A percentile compares a stretch with the other conserved stretches of the same genome.
Evolutionary conservation across 345 rosid species (phyloP).

Genomic region (Brassica nigra): DNA sequence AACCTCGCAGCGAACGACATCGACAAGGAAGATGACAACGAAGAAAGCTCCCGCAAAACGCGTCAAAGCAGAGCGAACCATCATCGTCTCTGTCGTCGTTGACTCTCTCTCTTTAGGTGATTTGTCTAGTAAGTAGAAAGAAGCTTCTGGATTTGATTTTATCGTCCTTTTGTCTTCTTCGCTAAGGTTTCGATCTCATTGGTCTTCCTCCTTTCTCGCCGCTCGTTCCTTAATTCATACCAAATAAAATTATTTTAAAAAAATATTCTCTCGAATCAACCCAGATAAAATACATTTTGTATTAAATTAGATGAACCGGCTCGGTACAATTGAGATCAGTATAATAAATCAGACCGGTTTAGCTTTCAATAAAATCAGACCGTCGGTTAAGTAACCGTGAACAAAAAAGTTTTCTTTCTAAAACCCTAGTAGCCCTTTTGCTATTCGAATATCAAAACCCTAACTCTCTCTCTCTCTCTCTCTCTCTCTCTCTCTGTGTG

Average conservation of each 20-base stretch:
- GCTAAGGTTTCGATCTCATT: slow-evolving; percentile 34
- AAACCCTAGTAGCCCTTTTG: slow-evolving; percentile 32
- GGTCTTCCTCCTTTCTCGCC: slow-evolving; percentile 31
- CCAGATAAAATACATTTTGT: background rate
- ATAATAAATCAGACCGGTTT: background rate
- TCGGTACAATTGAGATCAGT: background rate
- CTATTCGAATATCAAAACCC: slow-evolving; percentile 25
- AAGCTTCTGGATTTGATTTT: background rate
- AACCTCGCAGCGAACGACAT: slow-evolving; percentile 42
- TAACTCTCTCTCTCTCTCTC: background rate
- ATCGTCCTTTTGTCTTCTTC: slow-evolving; percentile 28
- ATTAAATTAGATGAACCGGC: background rate
- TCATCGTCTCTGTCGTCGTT: slow-evolving; percentile 8
- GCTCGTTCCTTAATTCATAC: background rate
- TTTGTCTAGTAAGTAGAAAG: background rate
- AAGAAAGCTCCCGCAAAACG: slow-evolving; percentile 39
- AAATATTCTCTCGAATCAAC: background rate
- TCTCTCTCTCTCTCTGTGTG: background rate
- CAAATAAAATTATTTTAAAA: background rate
- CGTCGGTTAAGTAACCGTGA: background rate
- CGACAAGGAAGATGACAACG: slow-evolving; percentile 44
- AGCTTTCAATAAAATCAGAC: background rate
- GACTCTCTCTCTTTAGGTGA: background rate
- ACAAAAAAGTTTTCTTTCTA: slow-evolving; percentile 8
- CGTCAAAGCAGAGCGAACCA: slow-evolving; percentile 11